Evolutionary conservation across 306 rosid species (phyloP).

Genomic region (Vigna nakashimae): DNA sequence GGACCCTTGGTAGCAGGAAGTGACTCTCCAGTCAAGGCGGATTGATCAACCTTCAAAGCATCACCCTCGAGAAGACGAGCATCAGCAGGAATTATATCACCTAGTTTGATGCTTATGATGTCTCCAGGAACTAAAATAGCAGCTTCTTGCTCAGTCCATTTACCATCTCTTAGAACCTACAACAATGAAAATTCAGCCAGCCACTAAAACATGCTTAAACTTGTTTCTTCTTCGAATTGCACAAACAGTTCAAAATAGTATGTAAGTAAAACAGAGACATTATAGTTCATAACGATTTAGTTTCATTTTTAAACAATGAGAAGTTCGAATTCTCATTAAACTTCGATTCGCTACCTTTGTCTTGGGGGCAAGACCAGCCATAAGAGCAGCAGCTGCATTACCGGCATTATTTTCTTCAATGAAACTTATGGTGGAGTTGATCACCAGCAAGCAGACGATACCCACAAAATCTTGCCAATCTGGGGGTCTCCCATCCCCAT

Average conservation of each 20-base stretch:
- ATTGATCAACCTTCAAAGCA: constrained; percentile 91
- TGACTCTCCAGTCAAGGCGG: constrained; percentile 98
- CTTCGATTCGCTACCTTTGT: constrained; percentile 67
- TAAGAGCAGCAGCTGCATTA: constrained; percentile 98
- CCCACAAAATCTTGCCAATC: constrained; percentile 99
- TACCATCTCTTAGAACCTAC: constrained; percentile 95
- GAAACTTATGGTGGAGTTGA: constrained; percentile 97
- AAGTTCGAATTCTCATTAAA: constrained; percentile 16
- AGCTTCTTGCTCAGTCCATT: constrained; percentile 92
- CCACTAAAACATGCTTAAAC: constrained; percentile 17
- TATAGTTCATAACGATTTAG: constrained; percentile 16
- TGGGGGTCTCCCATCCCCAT: constrained; percentile 86
- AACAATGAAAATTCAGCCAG: constrained; percentile 34
- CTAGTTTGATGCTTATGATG: constrained; percentile 89
- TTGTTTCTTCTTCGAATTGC: constrained; percentile 18
- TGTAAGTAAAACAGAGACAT: constrained; percentile 15
- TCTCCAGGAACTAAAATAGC: constrained; percentile 96
- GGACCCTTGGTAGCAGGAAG: constrained; percentile 93
- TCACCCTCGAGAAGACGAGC: constrained; percentile 99
- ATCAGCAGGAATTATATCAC: constrained; percentile 97
- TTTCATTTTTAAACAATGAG: constrained; percentile 8
- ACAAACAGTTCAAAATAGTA: constrained; percentile 7
- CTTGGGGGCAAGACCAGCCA: constrained; percentile 99
- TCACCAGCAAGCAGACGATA: constrained; percentile 77
- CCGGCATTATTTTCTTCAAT: constrained; percentile 99